Percentiles rank a stretch among this genome's conserved stretches.
These are phyloP conservation scores for Rhodotorula graminis DNA, from an alignment of 768 basidiomycete genomes.

Conservation along the genomic window DNA sequence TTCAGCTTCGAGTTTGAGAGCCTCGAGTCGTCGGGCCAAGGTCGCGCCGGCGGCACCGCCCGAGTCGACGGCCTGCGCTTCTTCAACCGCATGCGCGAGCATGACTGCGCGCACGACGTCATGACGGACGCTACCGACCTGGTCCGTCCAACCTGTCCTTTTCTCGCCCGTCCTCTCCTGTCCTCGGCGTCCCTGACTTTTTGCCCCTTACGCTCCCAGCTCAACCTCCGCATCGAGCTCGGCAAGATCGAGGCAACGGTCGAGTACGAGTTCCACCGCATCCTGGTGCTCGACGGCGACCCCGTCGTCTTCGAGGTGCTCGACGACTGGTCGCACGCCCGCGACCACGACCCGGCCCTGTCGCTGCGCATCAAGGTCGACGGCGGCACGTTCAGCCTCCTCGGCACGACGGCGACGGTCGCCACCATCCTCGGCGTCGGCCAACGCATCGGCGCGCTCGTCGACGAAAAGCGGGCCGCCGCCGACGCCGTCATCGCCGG, in stretches of 20 bases:
- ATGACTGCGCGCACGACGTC: background rate
- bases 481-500: slow-evolving; percentile 56
- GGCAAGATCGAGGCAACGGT: slow-evolving; percentile 42
- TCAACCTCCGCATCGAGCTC: slow-evolving; percentile 20
- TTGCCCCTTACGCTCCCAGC: background rate
- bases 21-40: slow-evolving; percentile 53
- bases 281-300: slow-evolving; percentile 57
- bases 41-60: slow-evolving; percentile 64
- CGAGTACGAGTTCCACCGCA: slow-evolving; percentile 1
- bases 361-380: background rate
- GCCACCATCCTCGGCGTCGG: slow-evolving; percentile 69
- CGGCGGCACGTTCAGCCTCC: slow-evolving; percentile 56
- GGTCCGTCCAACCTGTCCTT: background rate
- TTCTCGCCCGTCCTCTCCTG: too few species aligned
- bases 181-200: background rate
- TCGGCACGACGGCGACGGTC: slow-evolving; percentile 68
- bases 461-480: slow-evolving; percentile 67
- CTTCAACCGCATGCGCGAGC: slow-evolving; percentile 52
- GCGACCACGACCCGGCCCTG: background rate
- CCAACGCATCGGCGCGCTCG: slow-evolving; percentile 67
- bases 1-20: slow-evolving; percentile 61
- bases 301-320: slow-evolving; percentile 67
- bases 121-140: background rate
- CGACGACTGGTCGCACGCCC: slow-evolving; percentile 67
- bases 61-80: slow-evolving; percentile 68